A percentile compares a stretch with the other conserved stretches of the same genome.
phyloP scores from a whole-genome alignment of 352 stramenopile species.

The Pythium grandisporangium region DNA sequence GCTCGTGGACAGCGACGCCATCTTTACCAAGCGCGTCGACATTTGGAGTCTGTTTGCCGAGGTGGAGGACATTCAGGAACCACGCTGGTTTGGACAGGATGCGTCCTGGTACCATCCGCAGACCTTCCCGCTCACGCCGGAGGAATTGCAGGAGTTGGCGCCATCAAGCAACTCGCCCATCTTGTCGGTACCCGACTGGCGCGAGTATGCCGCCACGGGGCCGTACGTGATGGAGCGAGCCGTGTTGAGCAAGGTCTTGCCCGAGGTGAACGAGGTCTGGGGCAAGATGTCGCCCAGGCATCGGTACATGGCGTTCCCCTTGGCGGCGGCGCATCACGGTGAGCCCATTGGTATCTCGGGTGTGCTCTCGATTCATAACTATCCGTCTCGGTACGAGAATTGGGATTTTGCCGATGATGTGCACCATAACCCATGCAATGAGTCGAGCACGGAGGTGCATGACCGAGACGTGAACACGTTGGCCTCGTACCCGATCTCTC shows the following conservation, averaged over 20 bases:
- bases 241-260: slow-evolving; percentile 37
- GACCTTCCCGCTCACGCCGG: slow-evolving; percentile 24
- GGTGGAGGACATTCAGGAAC: slow-evolving; percentile 43
- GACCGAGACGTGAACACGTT: slow-evolving; percentile 28
- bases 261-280: slow-evolving; percentile 38
- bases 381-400: slow-evolving; percentile 78
- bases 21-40: slow-evolving; percentile 76
- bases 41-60: slow-evolving; percentile 61
- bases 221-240: slow-evolving; percentile 61
- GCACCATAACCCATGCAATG: slow-evolving; percentile 65
- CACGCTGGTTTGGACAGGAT: slow-evolving; percentile 57
- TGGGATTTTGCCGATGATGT: slow-evolving; percentile 83
- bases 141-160: slow-evolving; percentile 21
- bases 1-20: slow-evolving; percentile 68
- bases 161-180: slow-evolving; percentile 31
- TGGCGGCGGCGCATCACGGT: slow-evolving; percentile 55
- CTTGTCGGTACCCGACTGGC: slow-evolving; percentile 49
- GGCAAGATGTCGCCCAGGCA: slow-evolving; percentile 34
- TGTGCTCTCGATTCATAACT: slow-evolving; percentile 68
- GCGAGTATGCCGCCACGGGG: slow-evolving; percentile 54
- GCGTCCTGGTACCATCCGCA: slow-evolving; percentile 74
- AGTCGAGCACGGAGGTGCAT: too few relatives aligned
- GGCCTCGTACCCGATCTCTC: slow-evolving; percentile 65
- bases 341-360: slow-evolving; percentile 51
- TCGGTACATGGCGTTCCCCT: slow-evolving; percentile 51